Percentiles rank a stretch among this genome's conserved stretches.
Conservation (phyloP, 139 green algal species). For the Zygnema cylindricum region DNA sequence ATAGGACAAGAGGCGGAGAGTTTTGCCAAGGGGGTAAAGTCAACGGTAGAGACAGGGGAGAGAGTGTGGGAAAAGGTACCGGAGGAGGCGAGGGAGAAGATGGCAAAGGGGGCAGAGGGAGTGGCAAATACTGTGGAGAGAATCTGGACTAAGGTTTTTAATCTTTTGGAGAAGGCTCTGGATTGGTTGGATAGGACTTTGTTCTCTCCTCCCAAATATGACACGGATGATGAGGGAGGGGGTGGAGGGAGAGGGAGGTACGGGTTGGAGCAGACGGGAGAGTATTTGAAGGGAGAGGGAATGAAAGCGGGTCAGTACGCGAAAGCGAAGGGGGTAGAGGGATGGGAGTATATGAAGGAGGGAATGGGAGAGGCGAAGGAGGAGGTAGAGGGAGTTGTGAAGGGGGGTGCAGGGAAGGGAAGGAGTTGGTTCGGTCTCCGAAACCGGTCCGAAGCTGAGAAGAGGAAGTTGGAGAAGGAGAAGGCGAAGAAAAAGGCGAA, state of each 20-base stretch:
- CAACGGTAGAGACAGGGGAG: not conserved
- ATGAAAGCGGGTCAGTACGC: not conserved
- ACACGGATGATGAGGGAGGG: not conserved
- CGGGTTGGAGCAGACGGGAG: not conserved
- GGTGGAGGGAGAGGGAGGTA: too few species aligned
- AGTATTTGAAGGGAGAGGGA: not conserved
- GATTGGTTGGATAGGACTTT: not conserved
- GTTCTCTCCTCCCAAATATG: not conserved
- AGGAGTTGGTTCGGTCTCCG: not conserved
- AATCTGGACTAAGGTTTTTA: not conserved
- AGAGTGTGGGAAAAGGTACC: not conserved
- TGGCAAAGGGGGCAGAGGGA: not conserved
- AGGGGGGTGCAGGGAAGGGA: not conserved
- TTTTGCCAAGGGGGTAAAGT: not conserved
- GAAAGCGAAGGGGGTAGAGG: not conserved
- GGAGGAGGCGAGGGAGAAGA: not conserved
- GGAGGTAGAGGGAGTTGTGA: not conserved
- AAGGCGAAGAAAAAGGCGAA: not conserved
- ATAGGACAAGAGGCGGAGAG: not conserved
- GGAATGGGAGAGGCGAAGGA: not conserved
- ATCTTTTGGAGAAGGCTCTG: not conserved
- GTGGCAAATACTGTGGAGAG: not conserved
- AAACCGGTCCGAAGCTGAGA: not conserved
- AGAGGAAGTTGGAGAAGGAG: not conserved
- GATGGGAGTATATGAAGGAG: not conserved